These are phyloP conservation scores for Penicillium odoratum DNA, from an alignment of 495 filamentous ascomycete genomes.

Conservation along the genomic window DNA sequence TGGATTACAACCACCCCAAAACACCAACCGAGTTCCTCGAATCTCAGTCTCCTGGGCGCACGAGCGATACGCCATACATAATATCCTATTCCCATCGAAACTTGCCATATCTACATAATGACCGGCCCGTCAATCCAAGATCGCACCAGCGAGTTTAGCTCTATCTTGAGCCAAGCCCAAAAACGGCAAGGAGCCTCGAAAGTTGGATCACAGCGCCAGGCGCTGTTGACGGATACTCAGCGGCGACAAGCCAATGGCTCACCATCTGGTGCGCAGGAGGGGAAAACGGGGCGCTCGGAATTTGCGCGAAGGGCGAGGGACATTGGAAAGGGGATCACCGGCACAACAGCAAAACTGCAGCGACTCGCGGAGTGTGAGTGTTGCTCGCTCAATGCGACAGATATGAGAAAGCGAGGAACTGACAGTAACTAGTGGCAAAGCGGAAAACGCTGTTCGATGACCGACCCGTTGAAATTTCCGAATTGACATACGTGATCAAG, in stretches of 20 bases:
- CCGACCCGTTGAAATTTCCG: slow-evolving; percentile 92
- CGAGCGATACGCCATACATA: slow-evolving; percentile 6
- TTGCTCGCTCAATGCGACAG: not conserved
- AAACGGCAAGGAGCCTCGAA: slow-evolving; percentile 68
- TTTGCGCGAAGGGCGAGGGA: slow-evolving; percentile 88
- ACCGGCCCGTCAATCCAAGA: slow-evolving; percentile 83
- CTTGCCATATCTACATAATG: slow-evolving; percentile 38
- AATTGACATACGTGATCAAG: slow-evolving; percentile 95
- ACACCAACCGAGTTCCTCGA: slow-evolving; percentile 2
- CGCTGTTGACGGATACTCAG: slow-evolving; percentile 75
- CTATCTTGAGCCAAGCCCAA: slow-evolving; percentile 82
- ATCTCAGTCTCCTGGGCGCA: slow-evolving; percentile 6
- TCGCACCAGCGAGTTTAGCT: slow-evolving; percentile 89
- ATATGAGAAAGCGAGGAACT: slow-evolving; percentile 5
- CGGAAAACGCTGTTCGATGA: slow-evolving; percentile 98
- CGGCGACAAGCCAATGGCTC: slow-evolving; percentile 67
- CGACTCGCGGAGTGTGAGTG: slow-evolving; percentile 78
- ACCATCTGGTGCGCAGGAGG: slow-evolving; percentile 43
- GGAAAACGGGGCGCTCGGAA: slow-evolving; percentile 61
- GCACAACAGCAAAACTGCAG: slow-evolving; percentile 91
- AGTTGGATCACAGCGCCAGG: slow-evolving; percentile 72
- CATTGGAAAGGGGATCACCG: slow-evolving; percentile 86
- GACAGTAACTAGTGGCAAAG: slow-evolving; percentile 68
- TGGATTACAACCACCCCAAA: slow-evolving; percentile 4
- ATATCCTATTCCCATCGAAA: not conserved